Base-by-base conservation (phyloP, 2,329 filamentous ascomycete genomes). In the Xylariomycetidae sp. region DNA sequence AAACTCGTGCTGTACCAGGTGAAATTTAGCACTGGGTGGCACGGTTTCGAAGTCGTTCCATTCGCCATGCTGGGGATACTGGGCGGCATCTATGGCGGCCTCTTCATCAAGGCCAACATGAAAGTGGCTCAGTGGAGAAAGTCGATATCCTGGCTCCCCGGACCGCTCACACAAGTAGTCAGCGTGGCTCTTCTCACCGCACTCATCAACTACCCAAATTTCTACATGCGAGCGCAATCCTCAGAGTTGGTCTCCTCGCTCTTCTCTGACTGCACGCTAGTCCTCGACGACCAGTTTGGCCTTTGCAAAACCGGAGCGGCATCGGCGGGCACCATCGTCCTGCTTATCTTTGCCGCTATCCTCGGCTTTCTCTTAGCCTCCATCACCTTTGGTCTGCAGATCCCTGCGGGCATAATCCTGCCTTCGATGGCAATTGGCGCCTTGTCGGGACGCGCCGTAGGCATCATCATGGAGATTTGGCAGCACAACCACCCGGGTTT, bases 1-100 rank as follows among this genome's bases (percentile, higher is more conserved):
- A 94, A 98, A 59, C 82, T 97, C 33, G 92, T 97, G 28, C 68
- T 97, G 34, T 98, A 95, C 57, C 89, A 98, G 61, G 89, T 96
- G 52, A 90, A 86, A 22, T 97, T 96, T 59, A 89, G 82, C 47
- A 82, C 80, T 17, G 82, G 82, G 30, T 98, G 90, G 90, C 88
- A 97, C 59, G 85, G 83, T 25, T 97, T 98, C 51, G 92, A 98
- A 58, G 74, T 97, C 16, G 64, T 94, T 18, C 90, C 90, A 0
- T 98, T 94, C 53, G 79, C 82, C 22, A 63, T 94, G 16, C 77
- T 98, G 3, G 92, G 92, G 6, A 78, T 97, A 22, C 62, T 95
- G 5, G 92, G 92, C 4, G 92, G 92, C n/a, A 66, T 97, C 2
- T 97, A 95, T 50, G 92, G 92, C 6, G 90, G 87, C 3, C 74